Evolutionary conservation across 192 early-diverging fungal genomes (phyloP).

Genomic region (Gaertneriomyces semiglobifer): DNA sequence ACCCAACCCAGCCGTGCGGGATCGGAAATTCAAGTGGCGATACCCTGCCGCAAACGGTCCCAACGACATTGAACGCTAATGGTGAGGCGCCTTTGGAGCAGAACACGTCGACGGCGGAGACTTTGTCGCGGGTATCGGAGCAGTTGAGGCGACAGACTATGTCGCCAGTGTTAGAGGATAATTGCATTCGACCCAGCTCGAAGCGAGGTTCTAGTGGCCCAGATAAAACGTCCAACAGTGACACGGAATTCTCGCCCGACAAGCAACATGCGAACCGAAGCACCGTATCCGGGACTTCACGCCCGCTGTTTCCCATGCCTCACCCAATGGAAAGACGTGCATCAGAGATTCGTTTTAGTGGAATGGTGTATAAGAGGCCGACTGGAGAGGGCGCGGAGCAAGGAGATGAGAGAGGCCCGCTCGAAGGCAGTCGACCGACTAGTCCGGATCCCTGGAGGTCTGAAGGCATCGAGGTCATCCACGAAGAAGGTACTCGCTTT

Average conservation of each 20-base stretch:
- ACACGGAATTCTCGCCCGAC: neutral
- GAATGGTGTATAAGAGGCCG: slow-evolving; percentile 5
- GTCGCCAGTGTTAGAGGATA: neutral
- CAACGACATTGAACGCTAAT: no score
- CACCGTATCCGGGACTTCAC: neutral
- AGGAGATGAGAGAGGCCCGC: neutral
- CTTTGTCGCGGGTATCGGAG: no score
- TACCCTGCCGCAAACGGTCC: no score
- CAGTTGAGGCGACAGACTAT: neutral
- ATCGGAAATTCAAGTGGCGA: no score
- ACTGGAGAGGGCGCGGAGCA: neutral
- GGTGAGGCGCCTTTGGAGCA: no score
- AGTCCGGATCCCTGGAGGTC: neutral
- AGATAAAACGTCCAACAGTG: neutral
- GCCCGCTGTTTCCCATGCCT: slow-evolving; percentile 25
- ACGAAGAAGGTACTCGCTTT: slow-evolving; percentile 16
- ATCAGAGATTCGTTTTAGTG: slow-evolving; percentile 22
- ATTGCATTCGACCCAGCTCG: neutral
- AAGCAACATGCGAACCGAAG: neutral
- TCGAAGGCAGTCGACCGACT: neutral
- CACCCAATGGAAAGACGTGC: slow-evolving; percentile 27
- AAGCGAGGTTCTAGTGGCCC: neutral
- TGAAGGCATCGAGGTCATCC: neutral
- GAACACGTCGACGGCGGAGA: no score
- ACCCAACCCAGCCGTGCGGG: no score